A percentile compares a stretch with the other conserved stretches of the same genome.
Evolutionary conservation across 2,329 filamentous ascomycete genomes (phyloP).

Genomic region (Annulohypoxylon truncatum): DNA sequence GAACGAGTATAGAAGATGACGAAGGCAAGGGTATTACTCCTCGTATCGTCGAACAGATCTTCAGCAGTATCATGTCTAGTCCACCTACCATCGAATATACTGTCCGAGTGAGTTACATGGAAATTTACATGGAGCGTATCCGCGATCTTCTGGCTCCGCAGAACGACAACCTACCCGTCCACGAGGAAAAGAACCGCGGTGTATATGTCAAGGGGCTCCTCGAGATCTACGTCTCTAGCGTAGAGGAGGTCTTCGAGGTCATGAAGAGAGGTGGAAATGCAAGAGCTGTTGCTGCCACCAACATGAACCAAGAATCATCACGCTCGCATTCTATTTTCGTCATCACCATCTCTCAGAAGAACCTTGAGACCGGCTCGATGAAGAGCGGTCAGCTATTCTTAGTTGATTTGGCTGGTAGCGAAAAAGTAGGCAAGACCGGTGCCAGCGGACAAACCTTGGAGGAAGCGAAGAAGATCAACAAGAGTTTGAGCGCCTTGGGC

Average conservation of each 20-base stretch:
- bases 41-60: slow-evolving; percentile 97
- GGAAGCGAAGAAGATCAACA: slow-evolving; percentile 99
- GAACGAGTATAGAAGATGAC: slow-evolving; percentile 90
- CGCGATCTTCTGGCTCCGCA: slow-evolving; percentile 91
- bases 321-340: slow-evolving; percentile 99
- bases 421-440: slow-evolving; percentile 98
- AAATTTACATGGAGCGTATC: slow-evolving; percentile 99
- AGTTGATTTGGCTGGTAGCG: slow-evolving; percentile 96
- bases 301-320: slow-evolving; percentile 99
- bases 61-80: slow-evolving; percentile 91
- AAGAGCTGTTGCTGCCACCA: slow-evolving; percentile 92
- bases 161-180: slow-evolving; percentile 96
- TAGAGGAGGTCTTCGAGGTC: slow-evolving; percentile 95
- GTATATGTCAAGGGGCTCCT: slow-evolving; percentile 96
- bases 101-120: slow-evolving; percentile 99
- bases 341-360: slow-evolving; percentile 96
- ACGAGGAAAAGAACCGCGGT: slow-evolving; percentile 95
- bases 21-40: slow-evolving; percentile 93
- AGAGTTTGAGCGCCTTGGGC: slow-evolving; percentile 95
- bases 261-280: slow-evolving; percentile 92
- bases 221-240: slow-evolving; percentile 95
- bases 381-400: slow-evolving; percentile 97
- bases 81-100: slow-evolving; percentile 97
- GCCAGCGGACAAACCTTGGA: slow-evolving; percentile 97
- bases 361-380: slow-evolving; percentile 93